These are phyloP conservation scores for Zygosaccharomyces bailii DNA, from an alignment of 805 yeast species.

Conservation along the genomic window DNA sequence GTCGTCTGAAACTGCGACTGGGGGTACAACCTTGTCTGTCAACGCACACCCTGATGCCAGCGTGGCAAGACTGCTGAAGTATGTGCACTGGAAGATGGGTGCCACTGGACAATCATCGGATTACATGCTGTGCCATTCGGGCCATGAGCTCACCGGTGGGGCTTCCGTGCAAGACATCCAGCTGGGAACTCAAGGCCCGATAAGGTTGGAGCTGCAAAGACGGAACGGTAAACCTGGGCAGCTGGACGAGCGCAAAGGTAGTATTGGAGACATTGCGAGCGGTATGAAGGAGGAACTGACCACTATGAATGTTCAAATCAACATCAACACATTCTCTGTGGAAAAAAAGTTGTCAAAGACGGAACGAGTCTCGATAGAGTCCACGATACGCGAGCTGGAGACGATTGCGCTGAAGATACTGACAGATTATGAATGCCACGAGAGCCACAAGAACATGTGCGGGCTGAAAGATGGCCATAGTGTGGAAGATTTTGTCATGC, in stretches of 20 bases:
- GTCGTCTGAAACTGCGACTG: slow-evolving; percentile 16
- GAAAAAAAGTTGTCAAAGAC: slow-evolving; percentile 16
- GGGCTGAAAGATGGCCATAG: slow-evolving; percentile 16
- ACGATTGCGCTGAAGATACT: slow-evolving; percentile 18
- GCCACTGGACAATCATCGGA: slow-evolving; percentile 13
- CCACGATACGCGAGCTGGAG: slow-evolving; percentile 19
- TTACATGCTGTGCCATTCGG: slow-evolving; percentile 12
- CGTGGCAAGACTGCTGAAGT: slow-evolving; percentile 28
- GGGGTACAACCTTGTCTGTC: slow-evolving; percentile 18
- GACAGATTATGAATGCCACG: slow-evolving; percentile 19
- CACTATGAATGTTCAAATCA: slow-evolving; percentile 18
- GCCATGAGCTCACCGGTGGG: slow-evolving; percentile 12
- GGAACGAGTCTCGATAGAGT: slow-evolving; percentile 16
- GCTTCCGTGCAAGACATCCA: slow-evolving; percentile 18
- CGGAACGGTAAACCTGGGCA: background rate
- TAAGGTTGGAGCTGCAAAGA: slow-evolving; percentile 19
- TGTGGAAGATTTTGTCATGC: slow-evolving; percentile 18
- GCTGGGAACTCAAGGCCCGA: slow-evolving; percentile 15
- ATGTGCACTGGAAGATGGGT: slow-evolving; percentile 21
- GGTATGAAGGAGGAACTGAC: slow-evolving; percentile 18
- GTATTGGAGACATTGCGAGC: background rate
- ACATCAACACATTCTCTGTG: slow-evolving; percentile 26
- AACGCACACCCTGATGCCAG: slow-evolving; percentile 28
- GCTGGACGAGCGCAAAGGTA: background rate
- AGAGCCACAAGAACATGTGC: slow-evolving; percentile 19